Base-by-base conservation (phyloP, 2,329 filamentous ascomycete genomes). In the Trichoderma afroharzianum region DNA sequence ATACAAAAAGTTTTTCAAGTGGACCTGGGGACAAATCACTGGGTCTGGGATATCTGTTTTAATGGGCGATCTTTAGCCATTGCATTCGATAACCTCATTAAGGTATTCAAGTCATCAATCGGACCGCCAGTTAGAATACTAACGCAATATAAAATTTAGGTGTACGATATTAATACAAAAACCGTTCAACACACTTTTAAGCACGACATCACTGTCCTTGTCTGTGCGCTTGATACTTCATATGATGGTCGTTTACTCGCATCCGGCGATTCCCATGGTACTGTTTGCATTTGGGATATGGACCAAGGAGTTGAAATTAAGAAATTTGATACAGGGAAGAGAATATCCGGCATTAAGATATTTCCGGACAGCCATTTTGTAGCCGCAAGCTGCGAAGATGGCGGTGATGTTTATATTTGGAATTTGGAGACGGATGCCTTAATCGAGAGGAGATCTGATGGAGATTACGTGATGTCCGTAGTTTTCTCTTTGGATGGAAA, bases 391-490 rank as follows among this genome's bases (percentile, higher is more conserved):
- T 39, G 36, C 6, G 2, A 8, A 4, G 11, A 14, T 11, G 6
- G 6, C 12, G 28, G 15, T n/a, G 3, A 59, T 11, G 30, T 33
- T 21, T 36, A 33, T 33, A 33, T 61, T 21, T 33, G n/a, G 30
- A 21, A 33, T 18, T 11, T 61, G 5, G 36, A 15, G 36, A 43
- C 36, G 6, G 57, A 61, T 33, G 57, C 30, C 30, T 33, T 18
- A n/a, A 3, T 24, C 7, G 6, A 7, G 11, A n/a, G 15, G 12
- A 24, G 7, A 9, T 32, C 9, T n/a, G 2, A 14, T n/a, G 18
- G 3, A 61, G 4, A 24, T 3, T 0, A 0, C 0, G n/a, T 61
- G 21, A 0, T 0, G 1, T 36, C 6, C 5, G 3, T 5, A 18
- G 9, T 32, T 15, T 61, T 26, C 30, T 61, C 57, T 59, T 59